Conservation (phyloP, 345 rosid genomes). For the Draba incana region DNA sequence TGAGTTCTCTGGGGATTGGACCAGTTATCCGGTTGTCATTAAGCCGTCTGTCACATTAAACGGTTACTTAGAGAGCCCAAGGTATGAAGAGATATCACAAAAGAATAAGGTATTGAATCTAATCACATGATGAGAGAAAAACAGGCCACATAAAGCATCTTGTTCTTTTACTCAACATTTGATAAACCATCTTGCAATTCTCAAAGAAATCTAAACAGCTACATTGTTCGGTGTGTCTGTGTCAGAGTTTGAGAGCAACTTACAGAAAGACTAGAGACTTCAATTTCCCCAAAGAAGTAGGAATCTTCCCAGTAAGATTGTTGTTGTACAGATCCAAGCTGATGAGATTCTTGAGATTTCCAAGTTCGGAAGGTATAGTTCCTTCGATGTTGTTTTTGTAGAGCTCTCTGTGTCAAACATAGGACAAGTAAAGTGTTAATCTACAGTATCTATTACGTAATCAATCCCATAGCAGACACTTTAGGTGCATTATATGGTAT, state of each 20-base stretch:
- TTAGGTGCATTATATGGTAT: too few species aligned
- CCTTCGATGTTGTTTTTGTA: slow-evolving; percentile 92
- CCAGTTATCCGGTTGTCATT: slow-evolving; percentile 87
- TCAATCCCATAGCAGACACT: not conserved
- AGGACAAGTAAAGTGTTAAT: slow-evolving; percentile 18
- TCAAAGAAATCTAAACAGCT: not conserved
- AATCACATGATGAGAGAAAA: not conserved
- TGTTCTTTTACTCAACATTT: slow-evolving; percentile 5
- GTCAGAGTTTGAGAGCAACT: slow-evolving; percentile 42
- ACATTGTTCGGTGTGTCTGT: not conserved
- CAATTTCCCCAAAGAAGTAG: slow-evolving; percentile 74
- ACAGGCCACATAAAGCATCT: slow-evolving; percentile 12
- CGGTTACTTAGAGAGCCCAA: slow-evolving; percentile 15
- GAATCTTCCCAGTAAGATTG: slow-evolving; percentile 82
- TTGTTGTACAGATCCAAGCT: slow-evolving; percentile 97
- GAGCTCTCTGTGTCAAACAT: slow-evolving; percentile 66
- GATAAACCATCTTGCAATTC: slow-evolving; percentile 5
- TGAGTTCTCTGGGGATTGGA: slow-evolving; percentile 58
- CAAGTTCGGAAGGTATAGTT: slow-evolving; percentile 77
- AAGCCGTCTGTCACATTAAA: slow-evolving; percentile 57
- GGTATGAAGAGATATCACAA: too few species aligned
- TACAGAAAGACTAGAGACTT: slow-evolving; percentile 91
- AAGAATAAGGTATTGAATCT: too few species aligned
- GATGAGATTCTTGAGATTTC: slow-evolving; percentile 82
- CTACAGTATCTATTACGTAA: not conserved